A percentile compares a stretch with the other conserved stretches of the same genome.
Evolutionary conservation across 495 filamentous ascomycete species (phyloP).

Genomic region (Podospora appendiculata): DNA sequence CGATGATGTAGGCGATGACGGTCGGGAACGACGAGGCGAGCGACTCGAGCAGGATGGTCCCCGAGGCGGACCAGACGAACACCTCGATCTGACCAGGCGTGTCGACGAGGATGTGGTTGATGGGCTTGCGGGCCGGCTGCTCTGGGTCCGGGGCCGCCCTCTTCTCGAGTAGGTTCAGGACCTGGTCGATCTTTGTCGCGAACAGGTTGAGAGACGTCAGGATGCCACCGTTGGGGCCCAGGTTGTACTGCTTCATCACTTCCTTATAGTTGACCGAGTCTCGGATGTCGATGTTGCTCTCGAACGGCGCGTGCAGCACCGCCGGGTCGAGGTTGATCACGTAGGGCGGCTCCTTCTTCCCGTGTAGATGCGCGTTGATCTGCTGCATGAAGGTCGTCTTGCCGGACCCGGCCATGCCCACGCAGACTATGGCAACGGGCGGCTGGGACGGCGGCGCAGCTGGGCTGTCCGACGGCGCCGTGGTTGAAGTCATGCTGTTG

Average conservation of each 20-base stretch:
- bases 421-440: conserved; percentile 72
- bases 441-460: conserved; percentile 12
- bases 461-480: conserved; percentile 5
- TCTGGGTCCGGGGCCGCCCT: conserved; percentile 58
- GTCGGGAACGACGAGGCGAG: conserved; percentile 91
- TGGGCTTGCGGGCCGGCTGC: conserved; percentile 53
- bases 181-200: conserved; percentile 94
- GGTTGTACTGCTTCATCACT: conserved; percentile 98
- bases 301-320: conserved; percentile 91
- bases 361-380: conserved; percentile 84
- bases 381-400: conserved; percentile 99
- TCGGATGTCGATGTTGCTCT: conserved; percentile 96
- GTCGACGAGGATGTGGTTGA: conserved; percentile 83
- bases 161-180: conserved; percentile 83
- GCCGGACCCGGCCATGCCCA: conserved; percentile 88
- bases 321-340: conserved; percentile 97
- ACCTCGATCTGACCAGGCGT: conserved; percentile 98
- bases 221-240: conserved; percentile 97
- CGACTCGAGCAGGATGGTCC: conserved; percentile 86
- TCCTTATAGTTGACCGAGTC: conserved; percentile 99
- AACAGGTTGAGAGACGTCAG: conserved; percentile 93
- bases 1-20: conserved; percentile 93
- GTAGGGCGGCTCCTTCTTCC: conserved; percentile 68
- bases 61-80: conserved; percentile 94
- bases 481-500: conserved; percentile 15